phyloP scores from a whole-genome alignment of 2,329 filamentous ascomycete species.

The Aspergillus fructus region DNA sequence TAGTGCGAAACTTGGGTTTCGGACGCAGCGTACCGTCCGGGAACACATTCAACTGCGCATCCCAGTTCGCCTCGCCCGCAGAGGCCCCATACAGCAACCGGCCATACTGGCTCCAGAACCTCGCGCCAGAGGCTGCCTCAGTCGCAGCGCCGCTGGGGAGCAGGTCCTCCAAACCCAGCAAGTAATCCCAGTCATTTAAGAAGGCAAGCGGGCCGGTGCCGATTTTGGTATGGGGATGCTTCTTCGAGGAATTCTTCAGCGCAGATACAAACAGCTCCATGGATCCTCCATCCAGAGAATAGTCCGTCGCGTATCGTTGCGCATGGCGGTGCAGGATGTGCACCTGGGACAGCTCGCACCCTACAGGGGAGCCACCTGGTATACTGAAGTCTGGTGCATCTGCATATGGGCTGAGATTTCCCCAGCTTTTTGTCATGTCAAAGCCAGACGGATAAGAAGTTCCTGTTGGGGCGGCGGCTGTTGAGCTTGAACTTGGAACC shows the following conservation, averaged over 20 bases:
- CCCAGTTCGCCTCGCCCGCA: constrained; percentile 50
- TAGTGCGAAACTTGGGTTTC: constrained; percentile 55
- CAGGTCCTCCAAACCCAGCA: constrained; percentile 45
- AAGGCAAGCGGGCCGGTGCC: constrained; percentile 53
- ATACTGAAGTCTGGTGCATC: constrained; percentile 25
- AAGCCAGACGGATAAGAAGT: constrained; percentile 29
- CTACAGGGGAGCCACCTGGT: constrained; percentile 49
- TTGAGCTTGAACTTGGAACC: too few relatives aligned
- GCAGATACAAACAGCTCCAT: constrained; percentile 52
- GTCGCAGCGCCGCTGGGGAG: constrained; percentile 52
- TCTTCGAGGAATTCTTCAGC: constrained; percentile 45
- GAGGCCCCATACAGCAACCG: constrained; percentile 53
- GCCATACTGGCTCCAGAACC: constrained; percentile 57
- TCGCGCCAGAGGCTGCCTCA: constrained; percentile 51
- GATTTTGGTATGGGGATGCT: constrained; percentile 27
- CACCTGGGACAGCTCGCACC: constrained; percentile 57
- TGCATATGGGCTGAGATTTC: constrained; percentile 31
- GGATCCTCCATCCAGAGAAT: constrained; percentile 50
- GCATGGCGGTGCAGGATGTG: constrained; percentile 57
- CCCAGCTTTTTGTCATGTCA: constrained; percentile 32
- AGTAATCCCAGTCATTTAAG: constrained; percentile 53
- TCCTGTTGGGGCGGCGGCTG: constrained; percentile 21
- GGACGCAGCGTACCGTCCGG: constrained; percentile 49
- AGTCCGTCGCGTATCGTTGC: constrained; percentile 51
- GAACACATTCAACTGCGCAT: constrained; percentile 40